Evolutionary conservation across 306 rosid genomes (phyloP).

Genomic region (Ammopiptanthus mongolicus): DNA sequence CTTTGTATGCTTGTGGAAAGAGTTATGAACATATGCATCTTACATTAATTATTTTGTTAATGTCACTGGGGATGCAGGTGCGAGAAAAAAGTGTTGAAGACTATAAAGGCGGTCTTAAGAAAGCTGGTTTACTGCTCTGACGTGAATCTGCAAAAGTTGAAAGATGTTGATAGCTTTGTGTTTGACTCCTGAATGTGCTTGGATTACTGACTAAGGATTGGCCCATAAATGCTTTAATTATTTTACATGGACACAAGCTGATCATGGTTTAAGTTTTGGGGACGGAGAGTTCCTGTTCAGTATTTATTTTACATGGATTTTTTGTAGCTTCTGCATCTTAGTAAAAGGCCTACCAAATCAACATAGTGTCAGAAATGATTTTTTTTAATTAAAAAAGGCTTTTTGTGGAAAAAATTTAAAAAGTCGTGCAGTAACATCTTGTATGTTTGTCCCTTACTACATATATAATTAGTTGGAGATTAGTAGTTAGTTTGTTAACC

Average conservation of each 20-base stretch:
- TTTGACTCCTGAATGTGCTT: background rate
- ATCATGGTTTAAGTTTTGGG: conserved; percentile 2
- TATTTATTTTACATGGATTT: too few relatives aligned
- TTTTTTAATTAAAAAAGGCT: too few relatives aligned
- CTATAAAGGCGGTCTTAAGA: conserved; percentile 51
- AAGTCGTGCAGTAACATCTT: too few relatives aligned
- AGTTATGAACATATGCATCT: background rate
- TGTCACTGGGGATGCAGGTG: conserved; percentile 26
- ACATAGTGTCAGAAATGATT: too few relatives aligned
- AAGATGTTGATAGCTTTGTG: background rate
- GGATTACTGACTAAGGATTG: too few relatives aligned
- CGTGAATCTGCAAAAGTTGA: background rate
- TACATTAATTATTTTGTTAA: conserved; percentile 12
- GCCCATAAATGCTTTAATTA: background rate
- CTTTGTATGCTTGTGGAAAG: background rate
- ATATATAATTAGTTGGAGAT: too few relatives aligned
- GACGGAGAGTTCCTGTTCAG: background rate
- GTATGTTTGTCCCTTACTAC: too few relatives aligned
- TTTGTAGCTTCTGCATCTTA: too few relatives aligned
- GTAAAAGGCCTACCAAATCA: too few relatives aligned
- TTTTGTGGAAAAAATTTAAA: too few relatives aligned
- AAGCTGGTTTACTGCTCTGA: conserved; percentile 50
- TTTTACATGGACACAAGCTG: background rate
- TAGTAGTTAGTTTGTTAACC: too few relatives aligned
- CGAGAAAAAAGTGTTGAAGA: conserved; percentile 32